Base-by-base conservation (phyloP, 2,329 filamentous ascomycete species). In the Diaporthe batatas region DNA sequence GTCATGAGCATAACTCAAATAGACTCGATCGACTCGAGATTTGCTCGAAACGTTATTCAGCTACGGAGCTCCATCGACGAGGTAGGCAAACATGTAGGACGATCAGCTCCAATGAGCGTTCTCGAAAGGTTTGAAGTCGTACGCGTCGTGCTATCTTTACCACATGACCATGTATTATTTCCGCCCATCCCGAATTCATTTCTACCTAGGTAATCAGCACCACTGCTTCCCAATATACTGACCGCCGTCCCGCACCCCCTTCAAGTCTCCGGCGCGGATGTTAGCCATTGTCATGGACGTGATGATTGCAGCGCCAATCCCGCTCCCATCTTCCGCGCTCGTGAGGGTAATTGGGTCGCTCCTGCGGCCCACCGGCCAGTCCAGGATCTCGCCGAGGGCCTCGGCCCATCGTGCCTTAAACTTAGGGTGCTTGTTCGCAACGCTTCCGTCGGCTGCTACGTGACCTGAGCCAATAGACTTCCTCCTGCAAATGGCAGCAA, bases 361-460 rank as follows among this genome's bases (percentile, higher is more conserved):
- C 80, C 91, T 87, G 79, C 91, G 89, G 49, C 88, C 87, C 64
- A 86, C 86, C 3, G 88, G 85, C 91, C 92, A 94, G 82, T 93
- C 92, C 55, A 94, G 85, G 74, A 94, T 93, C 82, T 94, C 92
- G 68, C 91, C 89, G 53, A 94, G 85, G 21, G 92, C 92, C 77
- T 89, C 85, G 21, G 91, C 92, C 75, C 92, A 91, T 67, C 92
- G 89, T 71, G 88, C 86, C 84, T 93, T 93, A 86, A 94, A 94
- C 82, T 93, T 91, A 5, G 92, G 92, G 82, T 94, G 94, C 81
- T 94, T 94, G 84, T 92, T 94, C 84, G 94, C 94, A 68, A 94
- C 92, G 21, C 90, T 92, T 44, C 92, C 92, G 78, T 94, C 92
- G 57, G 92, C 92, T 77, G 92, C 92, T 51, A 94, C 92, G 81